phyloP scores from a whole-genome alignment of 2,329 filamentous ascomycete genomes.

The Stemphylium vesicarium region DNA sequence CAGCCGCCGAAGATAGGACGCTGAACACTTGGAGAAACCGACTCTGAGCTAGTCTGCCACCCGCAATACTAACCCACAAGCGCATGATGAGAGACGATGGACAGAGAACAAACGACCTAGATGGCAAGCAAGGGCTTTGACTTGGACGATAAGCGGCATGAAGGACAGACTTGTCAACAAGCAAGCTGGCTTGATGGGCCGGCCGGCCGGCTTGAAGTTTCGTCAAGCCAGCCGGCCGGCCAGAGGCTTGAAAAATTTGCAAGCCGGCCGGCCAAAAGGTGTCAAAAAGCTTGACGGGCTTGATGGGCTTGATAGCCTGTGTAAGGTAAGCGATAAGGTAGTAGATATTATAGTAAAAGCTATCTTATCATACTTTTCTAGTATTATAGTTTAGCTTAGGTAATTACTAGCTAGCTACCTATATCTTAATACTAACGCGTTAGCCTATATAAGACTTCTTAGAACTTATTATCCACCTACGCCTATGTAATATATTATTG shows the following conservation, averaged over 20 bases:
- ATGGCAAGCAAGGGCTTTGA: too few relatives aligned
- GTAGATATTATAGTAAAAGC: not conserved
- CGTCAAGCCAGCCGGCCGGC: not conserved
- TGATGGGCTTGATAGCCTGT: not conserved
- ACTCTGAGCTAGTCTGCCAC: too few relatives aligned
- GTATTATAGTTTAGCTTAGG: constrained; percentile 2
- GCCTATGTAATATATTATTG: not conserved
- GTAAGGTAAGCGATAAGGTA: not conserved
- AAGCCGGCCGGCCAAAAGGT: not conserved
- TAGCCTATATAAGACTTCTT: too few relatives aligned
- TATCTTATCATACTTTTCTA: constrained; percentile 4
- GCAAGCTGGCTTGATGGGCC: not conserved
- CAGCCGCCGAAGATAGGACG: too few relatives aligned
- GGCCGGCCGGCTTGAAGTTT: not conserved
- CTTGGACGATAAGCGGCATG: too few relatives aligned
- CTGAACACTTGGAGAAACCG: too few relatives aligned
- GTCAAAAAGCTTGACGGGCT: too few relatives aligned
- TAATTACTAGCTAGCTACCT: too few relatives aligned
- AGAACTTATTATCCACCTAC: not conserved
- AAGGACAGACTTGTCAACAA: constrained; percentile 8
- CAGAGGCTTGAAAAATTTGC: not conserved
- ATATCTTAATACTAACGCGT: too few relatives aligned
- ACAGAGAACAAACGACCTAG: not conserved
- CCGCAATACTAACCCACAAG: too few relatives aligned
- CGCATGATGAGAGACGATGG: too few relatives aligned